Percentiles rank a stretch among this genome's conserved stretches.
Evolutionary conservation across 768 basidiomycete species (phyloP).

Genomic region (Boletus reticulatus): DNA sequence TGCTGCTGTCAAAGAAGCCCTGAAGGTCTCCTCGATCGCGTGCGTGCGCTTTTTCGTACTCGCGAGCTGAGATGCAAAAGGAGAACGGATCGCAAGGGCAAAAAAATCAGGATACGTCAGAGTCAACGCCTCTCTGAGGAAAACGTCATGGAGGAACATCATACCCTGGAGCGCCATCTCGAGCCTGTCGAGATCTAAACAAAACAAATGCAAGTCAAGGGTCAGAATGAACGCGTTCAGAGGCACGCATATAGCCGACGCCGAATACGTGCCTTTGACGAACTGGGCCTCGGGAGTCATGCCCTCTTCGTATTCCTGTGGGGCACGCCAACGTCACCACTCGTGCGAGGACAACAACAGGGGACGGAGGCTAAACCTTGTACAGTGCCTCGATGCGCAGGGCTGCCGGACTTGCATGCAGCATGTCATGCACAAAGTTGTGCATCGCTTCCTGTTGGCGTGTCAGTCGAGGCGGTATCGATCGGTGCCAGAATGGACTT

Average conservation of each 20-base stretch:
- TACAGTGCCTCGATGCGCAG: constrained; percentile 68
- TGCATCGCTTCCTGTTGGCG: constrained; percentile 76
- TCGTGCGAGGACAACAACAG: too few relatives aligned
- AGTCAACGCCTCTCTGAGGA: not conserved
- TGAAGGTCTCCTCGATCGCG: constrained; percentile 50
- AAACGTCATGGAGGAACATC: not conserved
- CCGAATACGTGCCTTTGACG: constrained; percentile 65
- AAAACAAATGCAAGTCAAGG: not conserved
- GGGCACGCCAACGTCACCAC: not conserved
- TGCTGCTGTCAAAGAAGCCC: constrained; percentile 76
- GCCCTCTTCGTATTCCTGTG: constrained; percentile 81
- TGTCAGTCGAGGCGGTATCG: not conserved
- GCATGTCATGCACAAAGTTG: constrained; percentile 85
- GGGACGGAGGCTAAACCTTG: constrained; percentile 39
- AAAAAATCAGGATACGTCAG: not conserved
- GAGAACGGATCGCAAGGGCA: too few relatives aligned
- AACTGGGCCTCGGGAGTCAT: constrained; percentile 74
- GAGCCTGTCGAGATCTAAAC: constrained; percentile 75
- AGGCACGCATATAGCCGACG: not conserved
- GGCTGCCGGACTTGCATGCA: constrained; percentile 72
- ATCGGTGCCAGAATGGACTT: constrained; percentile 10
- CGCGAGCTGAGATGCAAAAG: constrained; percentile 47
- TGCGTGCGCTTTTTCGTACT: constrained; percentile 63
- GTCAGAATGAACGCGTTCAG: not conserved
- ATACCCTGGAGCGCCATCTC: constrained; percentile 86